Conservation (phyloP, 805 yeast species). For the Suhomyces pyralidae region DNA sequence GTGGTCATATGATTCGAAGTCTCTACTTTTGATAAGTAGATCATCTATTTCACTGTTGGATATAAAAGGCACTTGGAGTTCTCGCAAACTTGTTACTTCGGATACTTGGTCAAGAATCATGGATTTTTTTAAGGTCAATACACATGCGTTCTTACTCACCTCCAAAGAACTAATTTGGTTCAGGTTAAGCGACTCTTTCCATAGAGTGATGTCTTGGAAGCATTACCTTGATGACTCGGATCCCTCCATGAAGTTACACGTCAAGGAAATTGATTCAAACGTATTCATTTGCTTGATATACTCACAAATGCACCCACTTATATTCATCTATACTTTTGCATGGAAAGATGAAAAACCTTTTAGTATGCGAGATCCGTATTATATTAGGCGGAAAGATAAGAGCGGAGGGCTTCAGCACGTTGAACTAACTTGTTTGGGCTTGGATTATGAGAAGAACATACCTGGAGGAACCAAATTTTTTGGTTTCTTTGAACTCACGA, state of each 20-base stretch:
- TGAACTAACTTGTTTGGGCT: slow-evolving; percentile 5
- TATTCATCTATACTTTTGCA: slow-evolving; percentile 34
- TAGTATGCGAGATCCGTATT: slow-evolving; percentile 38
- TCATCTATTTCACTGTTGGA: slow-evolving; percentile 37
- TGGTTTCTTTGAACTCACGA: slow-evolving; percentile 18
- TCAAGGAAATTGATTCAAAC: slow-evolving; percentile 20
- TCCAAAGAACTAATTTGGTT: slow-evolving; percentile 63
- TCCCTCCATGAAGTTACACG: slow-evolving; percentile 29
- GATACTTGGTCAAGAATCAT: slow-evolving; percentile 52
- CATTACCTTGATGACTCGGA: slow-evolving; percentile 60
- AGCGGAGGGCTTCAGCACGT: slow-evolving; percentile 14
- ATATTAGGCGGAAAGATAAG: slow-evolving; percentile 9
- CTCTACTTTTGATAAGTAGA: slow-evolving; percentile 38
- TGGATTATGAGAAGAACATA: slow-evolving; percentile 1
- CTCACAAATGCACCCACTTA: slow-evolving; percentile 30
- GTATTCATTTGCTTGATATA: slow-evolving; percentile 23
- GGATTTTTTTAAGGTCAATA: slow-evolving; percentile 35
- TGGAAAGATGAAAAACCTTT: slow-evolving; percentile 30
- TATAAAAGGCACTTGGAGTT: slow-evolving; percentile 16
- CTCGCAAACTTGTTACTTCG: slow-evolving; percentile 42
- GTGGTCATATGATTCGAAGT: slow-evolving; percentile 39
- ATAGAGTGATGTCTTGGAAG: slow-evolving; percentile 65
- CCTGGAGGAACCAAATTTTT: not conserved
- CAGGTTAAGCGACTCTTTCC: slow-evolving; percentile 30
- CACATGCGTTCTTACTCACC: slow-evolving; percentile 55